These are phyloP conservation scores for Mortierella antarctica DNA, from an alignment of 192 early-diverging fungal species.

Conservation along the genomic window DNA sequence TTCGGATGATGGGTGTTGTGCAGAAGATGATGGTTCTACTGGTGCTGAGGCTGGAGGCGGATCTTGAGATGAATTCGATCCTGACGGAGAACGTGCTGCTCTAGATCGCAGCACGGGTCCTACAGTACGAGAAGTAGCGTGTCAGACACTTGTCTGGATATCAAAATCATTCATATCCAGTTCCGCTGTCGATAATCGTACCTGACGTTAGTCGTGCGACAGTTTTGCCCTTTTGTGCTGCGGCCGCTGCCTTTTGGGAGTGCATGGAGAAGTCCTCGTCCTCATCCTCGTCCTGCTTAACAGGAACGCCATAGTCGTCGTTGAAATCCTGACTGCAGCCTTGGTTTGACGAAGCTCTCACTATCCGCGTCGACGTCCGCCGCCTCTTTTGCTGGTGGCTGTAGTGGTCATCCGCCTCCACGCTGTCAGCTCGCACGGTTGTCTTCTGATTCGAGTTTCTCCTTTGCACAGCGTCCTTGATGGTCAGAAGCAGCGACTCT, in stretches of 20 bases:
- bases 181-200: neutral
- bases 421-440: constrained; percentile 7
- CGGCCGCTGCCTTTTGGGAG: constrained; percentile 4
- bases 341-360: neutral
- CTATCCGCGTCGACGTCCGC: constrained; percentile 32
- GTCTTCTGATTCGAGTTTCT: neutral
- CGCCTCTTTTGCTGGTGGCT: constrained; percentile 23
- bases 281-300: constrained; percentile 12
- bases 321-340: constrained; percentile 2
- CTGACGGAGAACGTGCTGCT: constrained; percentile 6
- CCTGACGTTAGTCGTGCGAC: constrained; percentile 5
- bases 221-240: constrained; percentile 23
- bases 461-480: constrained; percentile 2
- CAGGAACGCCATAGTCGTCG: constrained; percentile 6
- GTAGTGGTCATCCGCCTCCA: constrained; percentile 24
- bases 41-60: constrained; percentile 5
- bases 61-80: neutral
- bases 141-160: too few species aligned
- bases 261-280: constrained; percentile 29
- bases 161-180: too few species aligned
- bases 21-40: neutral
- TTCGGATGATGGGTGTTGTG: neutral
- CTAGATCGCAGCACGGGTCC: constrained; percentile 36
- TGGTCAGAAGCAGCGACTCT: constrained; percentile 15
- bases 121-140: neutral